These are phyloP conservation scores for Decorospora gaudefroyi DNA, from an alignment of 2,329 filamentous ascomycete species.

Conservation along the genomic window DNA sequence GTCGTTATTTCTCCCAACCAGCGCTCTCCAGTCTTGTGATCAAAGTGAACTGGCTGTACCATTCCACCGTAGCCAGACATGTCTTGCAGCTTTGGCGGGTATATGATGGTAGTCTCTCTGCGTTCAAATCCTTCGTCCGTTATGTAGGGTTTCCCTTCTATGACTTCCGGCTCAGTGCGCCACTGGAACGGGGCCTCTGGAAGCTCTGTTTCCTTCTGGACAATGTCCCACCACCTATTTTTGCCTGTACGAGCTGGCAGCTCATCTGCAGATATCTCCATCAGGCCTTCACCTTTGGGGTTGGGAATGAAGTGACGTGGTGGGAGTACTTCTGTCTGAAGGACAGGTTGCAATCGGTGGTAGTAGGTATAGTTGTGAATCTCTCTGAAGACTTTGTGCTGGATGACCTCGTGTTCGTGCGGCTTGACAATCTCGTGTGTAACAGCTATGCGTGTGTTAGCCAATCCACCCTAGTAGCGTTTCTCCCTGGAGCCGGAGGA, in stretches of 20 bases:
- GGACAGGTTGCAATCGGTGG: conserved; percentile 59
- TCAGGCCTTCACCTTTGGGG: conserved; percentile 42
- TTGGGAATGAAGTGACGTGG: conserved; percentile 57
- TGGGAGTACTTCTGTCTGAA: conserved; percentile 59
- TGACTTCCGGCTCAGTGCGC: conserved; percentile 46
- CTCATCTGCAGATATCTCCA: conserved; percentile 54
- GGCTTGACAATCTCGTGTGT: conserved; percentile 56
- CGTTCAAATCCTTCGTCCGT: conserved; percentile 49
- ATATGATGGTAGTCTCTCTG: conserved; percentile 53
- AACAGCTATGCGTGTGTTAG: conserved; percentile 50
- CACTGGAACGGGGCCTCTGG: conserved; percentile 11
- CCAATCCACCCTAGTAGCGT: background rate
- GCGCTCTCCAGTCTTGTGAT: conserved; percentile 33
- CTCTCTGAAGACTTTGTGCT: conserved; percentile 57
- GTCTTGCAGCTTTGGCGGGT: conserved; percentile 51
- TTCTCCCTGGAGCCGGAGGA: background rate
- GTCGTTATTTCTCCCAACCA: conserved; percentile 33
- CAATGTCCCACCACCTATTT: conserved; percentile 39
- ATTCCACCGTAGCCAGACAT: conserved; percentile 34
- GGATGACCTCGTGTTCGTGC: conserved; percentile 52
- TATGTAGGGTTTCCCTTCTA: conserved; percentile 46
- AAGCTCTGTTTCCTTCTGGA: conserved; percentile 24
- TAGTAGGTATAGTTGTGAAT: conserved; percentile 60
- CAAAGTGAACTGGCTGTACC: conserved; percentile 39
- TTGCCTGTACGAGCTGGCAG: conserved; percentile 43